phyloP scores from a whole-genome alignment of 345 rosid genomes.

The Pseudoturritis turrita region DNA sequence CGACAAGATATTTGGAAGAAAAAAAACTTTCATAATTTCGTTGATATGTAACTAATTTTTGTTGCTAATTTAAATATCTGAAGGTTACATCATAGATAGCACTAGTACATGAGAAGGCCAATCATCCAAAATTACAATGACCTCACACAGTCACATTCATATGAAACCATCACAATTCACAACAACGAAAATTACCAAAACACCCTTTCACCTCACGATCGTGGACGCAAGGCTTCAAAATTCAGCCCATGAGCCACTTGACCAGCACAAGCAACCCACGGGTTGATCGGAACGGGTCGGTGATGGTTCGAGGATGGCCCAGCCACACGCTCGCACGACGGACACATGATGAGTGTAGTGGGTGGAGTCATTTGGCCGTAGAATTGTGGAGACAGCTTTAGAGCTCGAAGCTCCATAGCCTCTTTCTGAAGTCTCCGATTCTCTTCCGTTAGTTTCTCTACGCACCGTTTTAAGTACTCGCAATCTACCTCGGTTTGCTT shows the following conservation, averaged over 20 bases:
- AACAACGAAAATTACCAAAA: neutral
- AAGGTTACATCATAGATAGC: conserved; percentile 4
- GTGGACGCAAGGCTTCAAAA: conserved; percentile 35
- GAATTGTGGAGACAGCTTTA: conserved; percentile 95
- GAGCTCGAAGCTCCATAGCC: conserved; percentile 88
- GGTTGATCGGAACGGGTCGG: conserved; percentile 41
- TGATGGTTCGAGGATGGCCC: conserved; percentile 25
- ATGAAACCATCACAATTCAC: neutral
- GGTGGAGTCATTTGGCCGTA: conserved; percentile 99
- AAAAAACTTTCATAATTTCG: neutral
- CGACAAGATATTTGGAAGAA: neutral
- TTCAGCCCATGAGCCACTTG: conserved; percentile 25
- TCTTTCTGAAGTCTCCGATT: conserved; percentile 92
- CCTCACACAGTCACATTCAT: neutral
- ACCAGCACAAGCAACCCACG: conserved; percentile 48
- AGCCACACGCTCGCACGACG: conserved; percentile 86
- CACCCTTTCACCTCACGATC: neutral
- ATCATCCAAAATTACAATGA: conserved; percentile 27
- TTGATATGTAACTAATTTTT: neutral
- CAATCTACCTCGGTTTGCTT: conserved; percentile 99
- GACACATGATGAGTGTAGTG: conserved; percentile 96
- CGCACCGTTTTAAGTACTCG: conserved; percentile 86
- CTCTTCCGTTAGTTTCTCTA: conserved; percentile 92
- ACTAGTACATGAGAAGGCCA: conserved; percentile 6
- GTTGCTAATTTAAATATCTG: neutral